Percentiles rank a stretch among this genome's conserved stretches.
Conservation (phyloP, 2,329 filamentous ascomycete genomes). For the Neospermospora avenae region DNA sequence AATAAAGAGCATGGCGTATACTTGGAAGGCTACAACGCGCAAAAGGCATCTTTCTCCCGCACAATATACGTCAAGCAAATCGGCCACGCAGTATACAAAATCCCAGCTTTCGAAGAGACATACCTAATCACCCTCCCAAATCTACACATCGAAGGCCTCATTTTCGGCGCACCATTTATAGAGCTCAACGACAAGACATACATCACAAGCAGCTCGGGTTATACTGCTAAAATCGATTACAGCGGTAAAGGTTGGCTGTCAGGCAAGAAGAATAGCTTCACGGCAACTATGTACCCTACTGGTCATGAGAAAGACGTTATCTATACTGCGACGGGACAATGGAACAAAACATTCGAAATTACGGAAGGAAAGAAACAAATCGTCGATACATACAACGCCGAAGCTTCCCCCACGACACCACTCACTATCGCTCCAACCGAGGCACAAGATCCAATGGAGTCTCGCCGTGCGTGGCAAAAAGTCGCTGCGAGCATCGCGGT, state of each 20-base stretch:
- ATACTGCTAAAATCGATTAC: constrained; percentile 87
- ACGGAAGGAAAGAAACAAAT: constrained; percentile 60
- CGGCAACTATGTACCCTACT: constrained; percentile 68
- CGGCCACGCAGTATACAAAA: constrained; percentile 78
- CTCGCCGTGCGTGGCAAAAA: constrained; percentile 80
- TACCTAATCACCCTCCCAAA: constrained; percentile 90
- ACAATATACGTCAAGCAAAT: constrained; percentile 96
- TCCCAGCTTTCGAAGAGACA: constrained; percentile 55
- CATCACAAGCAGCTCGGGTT: constrained; percentile 84
- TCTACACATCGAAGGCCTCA: constrained; percentile 90
- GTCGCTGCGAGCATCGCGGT: constrained; percentile 77
- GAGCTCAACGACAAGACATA: constrained; percentile 83
- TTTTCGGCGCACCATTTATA: constrained; percentile 82
- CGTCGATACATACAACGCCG: constrained; percentile 60
- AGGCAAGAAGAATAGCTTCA: constrained; percentile 92
- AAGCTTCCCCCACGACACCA: constrained; percentile 56
- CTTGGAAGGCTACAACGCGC: constrained; percentile 87
- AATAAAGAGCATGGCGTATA: constrained; percentile 80
- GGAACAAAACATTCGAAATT: constrained; percentile 80
- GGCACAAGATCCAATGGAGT: constrained; percentile 82
- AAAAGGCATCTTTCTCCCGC: constrained; percentile 90
- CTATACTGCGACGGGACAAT: constrained; percentile 85
- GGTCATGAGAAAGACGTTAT: constrained; percentile 67
- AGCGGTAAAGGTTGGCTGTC: constrained; percentile 91
- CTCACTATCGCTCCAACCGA: constrained; percentile 70